Conservation (phyloP, 768 basidiomycete genomes). For the Rhodotorula sphaerocarpa region DNA sequence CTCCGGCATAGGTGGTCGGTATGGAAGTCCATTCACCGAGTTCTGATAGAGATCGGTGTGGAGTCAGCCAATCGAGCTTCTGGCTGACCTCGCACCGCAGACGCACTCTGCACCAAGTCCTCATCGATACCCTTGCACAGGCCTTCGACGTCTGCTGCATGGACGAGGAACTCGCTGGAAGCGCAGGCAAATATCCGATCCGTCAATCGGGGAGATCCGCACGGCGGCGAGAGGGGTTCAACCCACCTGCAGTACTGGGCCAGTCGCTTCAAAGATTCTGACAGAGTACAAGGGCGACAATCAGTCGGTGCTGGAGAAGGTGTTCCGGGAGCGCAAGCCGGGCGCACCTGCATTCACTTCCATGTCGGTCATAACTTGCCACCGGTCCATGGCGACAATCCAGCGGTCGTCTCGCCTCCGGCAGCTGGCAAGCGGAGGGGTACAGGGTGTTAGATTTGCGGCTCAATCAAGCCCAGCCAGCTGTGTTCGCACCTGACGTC, state of each 20-base stretch:
- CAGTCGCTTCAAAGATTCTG: constrained; percentile 69
- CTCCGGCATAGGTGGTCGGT: constrained; percentile 93
- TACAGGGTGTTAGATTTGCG: fast-evolving
- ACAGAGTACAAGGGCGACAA: constrained; percentile 7
- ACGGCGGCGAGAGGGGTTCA: neutral
- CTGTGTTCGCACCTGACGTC: constrained; percentile 91
- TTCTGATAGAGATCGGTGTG: too few relatives aligned
- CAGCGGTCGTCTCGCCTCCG: constrained; percentile 65
- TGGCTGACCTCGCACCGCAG: too few relatives aligned
- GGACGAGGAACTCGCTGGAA: constrained; percentile 91
- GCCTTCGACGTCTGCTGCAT: constrained; percentile 98
- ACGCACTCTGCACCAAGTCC: constrained; percentile 68
- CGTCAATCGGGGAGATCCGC: neutral
- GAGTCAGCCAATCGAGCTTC: too few relatives aligned
- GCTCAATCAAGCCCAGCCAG: neutral
- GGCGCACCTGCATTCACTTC: constrained; percentile 71
- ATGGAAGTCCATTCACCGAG: constrained; percentile 85
- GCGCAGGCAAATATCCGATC: too few relatives aligned
- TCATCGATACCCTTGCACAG: constrained; percentile 93
- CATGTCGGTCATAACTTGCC: constrained; percentile 94
- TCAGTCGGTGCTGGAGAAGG: too few relatives aligned
- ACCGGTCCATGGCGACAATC: constrained; percentile 97
- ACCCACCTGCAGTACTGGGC: constrained; percentile 69
- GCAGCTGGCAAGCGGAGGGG: constrained; percentile 57
- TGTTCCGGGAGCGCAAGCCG: neutral